Base-by-base conservation (phyloP, 2,329 filamentous ascomycete genomes). In the Pseudopithomyces chartarum region DNA sequence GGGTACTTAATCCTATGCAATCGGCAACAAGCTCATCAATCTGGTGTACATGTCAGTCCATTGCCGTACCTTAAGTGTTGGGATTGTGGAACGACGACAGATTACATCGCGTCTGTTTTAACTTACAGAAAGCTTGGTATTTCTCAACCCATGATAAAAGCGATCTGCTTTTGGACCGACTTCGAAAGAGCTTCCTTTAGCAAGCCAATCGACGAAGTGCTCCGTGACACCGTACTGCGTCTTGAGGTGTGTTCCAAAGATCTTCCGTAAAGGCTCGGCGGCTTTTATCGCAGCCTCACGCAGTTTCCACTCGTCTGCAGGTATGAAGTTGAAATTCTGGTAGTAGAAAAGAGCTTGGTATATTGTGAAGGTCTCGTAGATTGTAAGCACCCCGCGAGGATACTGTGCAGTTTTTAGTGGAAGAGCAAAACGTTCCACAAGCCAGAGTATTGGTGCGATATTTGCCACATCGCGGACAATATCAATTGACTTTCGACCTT, bases 391-490 rank as follows among this genome's bases (percentile, higher is more conserved):
- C 2, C 88, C 89, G 62, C 81, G 84, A 2, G 85, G 84, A 49
- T 86, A 84, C 11, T 85, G 79, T 2, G 74, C 70, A 0, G 85
- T 87, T 77, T 90, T 90, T 38, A 92, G 78, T 0, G 89, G 88
- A 3, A 91, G 77, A 47, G 86, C 85, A 69, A 90, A 89, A 4
- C 83, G 81, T 2, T 88, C 79, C 0, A 84, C 85, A 39, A 90
- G 78, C 65, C 84, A 90, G 63, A 85, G 81, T 3, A 87, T 84
- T 6, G 88, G 87, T 0, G 82, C 83, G 23, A 90, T 75, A 67
- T 91, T 91, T 23, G 85, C 87, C 1, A 91, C 83, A 58, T 91
- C 87, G 22, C 87, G 84, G 10, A 91, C 79, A 3, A 83, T 80
- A 52, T 84, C 79, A 62, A 84, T 81, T 1, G 80, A 78, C 34